These are phyloP conservation scores for Adansonia gregorii DNA, from an alignment of 441 rosid genomes.

Conservation along the genomic window DNA sequence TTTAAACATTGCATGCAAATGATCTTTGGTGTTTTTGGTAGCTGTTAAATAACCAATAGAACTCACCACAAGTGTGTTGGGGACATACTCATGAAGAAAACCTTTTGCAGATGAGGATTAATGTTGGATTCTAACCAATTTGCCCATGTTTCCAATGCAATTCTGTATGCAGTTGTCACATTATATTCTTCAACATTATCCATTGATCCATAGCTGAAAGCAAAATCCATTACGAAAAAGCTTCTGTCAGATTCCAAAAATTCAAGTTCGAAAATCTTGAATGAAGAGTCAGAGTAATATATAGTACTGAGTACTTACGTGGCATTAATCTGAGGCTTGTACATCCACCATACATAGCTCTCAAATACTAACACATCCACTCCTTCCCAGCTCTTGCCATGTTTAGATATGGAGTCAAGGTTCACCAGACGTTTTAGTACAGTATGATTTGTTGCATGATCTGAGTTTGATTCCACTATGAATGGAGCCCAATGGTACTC, in stretches of 20 bases:
- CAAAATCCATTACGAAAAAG: neutral
- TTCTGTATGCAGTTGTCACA: conserved; percentile 66
- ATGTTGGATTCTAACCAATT: conserved; percentile 72
- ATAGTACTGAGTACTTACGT: conserved; percentile 48
- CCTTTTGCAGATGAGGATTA: conserved; percentile 61
- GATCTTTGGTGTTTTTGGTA: no score
- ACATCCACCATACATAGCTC: conserved; percentile 98
- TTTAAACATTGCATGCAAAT: no score
- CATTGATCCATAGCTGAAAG: conserved; percentile 61
- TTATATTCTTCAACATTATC: conserved; percentile 58
- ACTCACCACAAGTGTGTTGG: conserved; percentile 91
- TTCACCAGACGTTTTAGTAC: conserved; percentile 70
- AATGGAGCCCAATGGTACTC: conserved; percentile 99
- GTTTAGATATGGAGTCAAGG: conserved; percentile 78
- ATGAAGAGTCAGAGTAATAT: neutral
- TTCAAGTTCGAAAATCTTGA: no score
- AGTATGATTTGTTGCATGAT: conserved; percentile 88
- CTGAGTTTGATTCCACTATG: conserved; percentile 83
- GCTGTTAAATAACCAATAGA: neutral
- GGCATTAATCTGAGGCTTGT: conserved; percentile 78
- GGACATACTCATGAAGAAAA: conserved; percentile 91
- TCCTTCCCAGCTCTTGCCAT: conserved; percentile 80
- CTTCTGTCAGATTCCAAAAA: neutral
- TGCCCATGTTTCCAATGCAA: conserved; percentile 84
- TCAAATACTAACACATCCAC: conserved; percentile 78